Conservation (phyloP, 257 asterid species). For the Dorcoceras hygrometricum region DNA sequence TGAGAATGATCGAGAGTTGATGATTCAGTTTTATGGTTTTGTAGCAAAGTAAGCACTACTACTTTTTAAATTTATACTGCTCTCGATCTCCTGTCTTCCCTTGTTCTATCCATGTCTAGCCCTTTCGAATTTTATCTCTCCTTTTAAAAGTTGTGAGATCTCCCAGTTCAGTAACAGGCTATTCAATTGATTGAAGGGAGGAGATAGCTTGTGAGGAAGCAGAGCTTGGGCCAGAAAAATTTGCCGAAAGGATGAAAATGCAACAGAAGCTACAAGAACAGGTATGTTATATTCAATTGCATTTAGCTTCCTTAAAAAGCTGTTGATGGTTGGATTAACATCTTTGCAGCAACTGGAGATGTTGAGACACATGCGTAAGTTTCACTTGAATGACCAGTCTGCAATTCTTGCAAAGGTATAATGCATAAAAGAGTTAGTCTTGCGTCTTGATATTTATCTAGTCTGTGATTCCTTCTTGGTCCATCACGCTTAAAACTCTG, state of each 20-base stretch:
- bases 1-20: conserved; percentile 77
- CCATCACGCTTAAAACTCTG: too few relatives aligned
- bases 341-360: conserved; percentile 76
- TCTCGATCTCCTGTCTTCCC: conserved; percentile 10
- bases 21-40: conserved; percentile 73
- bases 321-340: conserved; percentile 5
- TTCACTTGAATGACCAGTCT: conserved; percentile 71
- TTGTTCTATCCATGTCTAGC: neutral
- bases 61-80: neutral
- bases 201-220: conserved; percentile 93
- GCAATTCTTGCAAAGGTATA: conserved; percentile 75
- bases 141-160: neutral
- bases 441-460: neutral
- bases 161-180: conserved; percentile 8
- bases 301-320: conserved; percentile 9
- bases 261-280: conserved; percentile 60
- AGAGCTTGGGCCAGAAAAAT: conserved; percentile 73
- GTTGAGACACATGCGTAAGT: conserved; percentile 74
- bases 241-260: conserved; percentile 57
- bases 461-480: too few relatives aligned
- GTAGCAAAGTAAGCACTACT: conserved; percentile 62
- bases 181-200: conserved; percentile 51
- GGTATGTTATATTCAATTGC: conserved; percentile 32
- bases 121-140: neutral
- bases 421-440: neutral